phyloP scores from a whole-genome alignment of 2,329 filamentous ascomycete species.

The Beauveria caledonica region DNA sequence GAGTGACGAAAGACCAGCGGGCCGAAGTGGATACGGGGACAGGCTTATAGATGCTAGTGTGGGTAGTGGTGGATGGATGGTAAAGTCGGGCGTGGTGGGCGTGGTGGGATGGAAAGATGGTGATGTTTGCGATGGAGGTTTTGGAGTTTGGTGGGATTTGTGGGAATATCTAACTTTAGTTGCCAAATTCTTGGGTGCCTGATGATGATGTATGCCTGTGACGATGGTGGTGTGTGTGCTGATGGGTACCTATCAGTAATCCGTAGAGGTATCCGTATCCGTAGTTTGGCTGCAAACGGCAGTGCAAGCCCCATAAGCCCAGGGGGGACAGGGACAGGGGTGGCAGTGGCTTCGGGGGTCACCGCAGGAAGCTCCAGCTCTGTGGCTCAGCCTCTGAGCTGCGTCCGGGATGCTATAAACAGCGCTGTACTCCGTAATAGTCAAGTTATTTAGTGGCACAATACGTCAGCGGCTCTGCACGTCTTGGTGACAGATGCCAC shows the following conservation, averaged over 20 bases:
- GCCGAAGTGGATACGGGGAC: conserved; percentile 6
- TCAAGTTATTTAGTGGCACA: too few relatives aligned
- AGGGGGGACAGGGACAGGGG: neutral
- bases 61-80: neutral
- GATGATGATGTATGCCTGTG: neutral
- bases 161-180: neutral
- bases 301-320: neutral
- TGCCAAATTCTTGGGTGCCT: neutral
- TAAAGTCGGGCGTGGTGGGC: neutral
- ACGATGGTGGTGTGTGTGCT: too few relatives aligned
- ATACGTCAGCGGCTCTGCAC: neutral
- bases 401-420: conserved; percentile 2
- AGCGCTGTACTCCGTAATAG: neutral
- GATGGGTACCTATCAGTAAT: too few relatives aligned
- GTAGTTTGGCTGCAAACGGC: neutral
- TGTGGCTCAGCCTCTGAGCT: neutral
- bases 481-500: too few relatives aligned
- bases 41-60: neutral
- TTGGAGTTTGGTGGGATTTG: neutral
- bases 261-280: too few relatives aligned
- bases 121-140: conserved; percentile 9
- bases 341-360: neutral
- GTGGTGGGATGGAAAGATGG: neutral
- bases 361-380: neutral
- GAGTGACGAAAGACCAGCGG: conserved; percentile 8